Base-by-base conservation (phyloP, 495 filamentous ascomycete species). In the Neurospora sp. region DNA sequence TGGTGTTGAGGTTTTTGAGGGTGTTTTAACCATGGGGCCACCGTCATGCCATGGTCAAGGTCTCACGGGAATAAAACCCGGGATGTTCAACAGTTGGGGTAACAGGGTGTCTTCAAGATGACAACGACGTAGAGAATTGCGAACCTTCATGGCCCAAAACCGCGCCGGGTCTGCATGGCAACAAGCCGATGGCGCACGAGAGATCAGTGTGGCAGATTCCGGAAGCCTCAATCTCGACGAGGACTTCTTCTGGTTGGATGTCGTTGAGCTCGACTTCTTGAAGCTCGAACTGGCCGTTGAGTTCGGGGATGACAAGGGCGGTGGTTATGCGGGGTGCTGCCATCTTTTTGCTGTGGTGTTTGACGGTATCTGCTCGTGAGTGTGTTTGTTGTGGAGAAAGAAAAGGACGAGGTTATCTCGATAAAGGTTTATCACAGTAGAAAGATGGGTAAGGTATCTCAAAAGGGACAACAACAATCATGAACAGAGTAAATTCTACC, bases 181-280 rank as follows among this genome's bases (percentile, higher is more conserved):
- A 81, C 72, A 69, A 18, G 70, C 71, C 84, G 73, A 22, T 76
- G 31, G 77, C 83, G 80, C 41, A 85, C 72, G 69, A 84, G 78
- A 90, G 90, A 82, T 94, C 92, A 75, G 86, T 90, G 71, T 92
- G 91, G 81, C 92, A 94, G 77, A 94, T 91, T 68, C 92, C 91
- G 4, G 90, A 93, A 80, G 87, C 90, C 73, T 86, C 87, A 77
- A 93, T 89, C 72, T 90, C 87, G 76, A 93, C 86, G 71, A 94
- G 80, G 69, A 94, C 90, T 82, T 93, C 90, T 78, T 89, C 86
- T n/a, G 89, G 84, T 68, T 86, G 73, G 42, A 78, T 73, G 14
- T 40, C 72, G 68, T 71, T 20, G 69, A 80, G 77, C 68, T 72
- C 71, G 42, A 80, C 70, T 35, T 74, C 45, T 8, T 69, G 61